phyloP scores from a whole-genome alignment of 2,329 filamentous ascomycete species.

The Hymenoscyphus albidus region DNA sequence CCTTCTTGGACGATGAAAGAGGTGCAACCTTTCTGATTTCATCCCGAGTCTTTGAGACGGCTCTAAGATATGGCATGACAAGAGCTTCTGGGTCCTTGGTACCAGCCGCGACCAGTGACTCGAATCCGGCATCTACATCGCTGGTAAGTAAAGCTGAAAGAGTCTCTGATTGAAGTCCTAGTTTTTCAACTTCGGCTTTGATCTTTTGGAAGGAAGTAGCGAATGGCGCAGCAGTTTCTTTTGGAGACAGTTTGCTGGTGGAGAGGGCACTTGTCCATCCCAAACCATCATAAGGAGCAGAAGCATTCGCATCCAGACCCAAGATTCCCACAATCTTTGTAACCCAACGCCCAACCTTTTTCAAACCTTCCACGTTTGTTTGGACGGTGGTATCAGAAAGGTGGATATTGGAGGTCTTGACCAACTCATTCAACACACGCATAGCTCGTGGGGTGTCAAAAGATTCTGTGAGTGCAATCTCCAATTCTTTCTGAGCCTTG shows the following conservation, averaged over 20 bases:
- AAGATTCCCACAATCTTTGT: conserved; percentile 82
- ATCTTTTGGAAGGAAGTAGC: conserved; percentile 44
- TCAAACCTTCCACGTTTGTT: conserved; percentile 45
- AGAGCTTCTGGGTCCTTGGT: conserved; percentile 50
- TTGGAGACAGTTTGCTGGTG: conserved; percentile 39
- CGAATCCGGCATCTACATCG: conserved; percentile 46
- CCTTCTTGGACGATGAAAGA: conserved; percentile 56
- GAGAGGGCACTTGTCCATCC: conserved; percentile 48
- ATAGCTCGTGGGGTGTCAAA: conserved; percentile 83
- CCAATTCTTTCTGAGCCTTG: conserved; percentile 52
- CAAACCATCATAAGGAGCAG: conserved; percentile 51
- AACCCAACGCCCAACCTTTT: conserved; percentile 68
- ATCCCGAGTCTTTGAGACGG: conserved; percentile 55
- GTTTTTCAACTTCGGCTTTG: conserved; percentile 42
- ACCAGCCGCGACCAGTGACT: conserved; percentile 43
- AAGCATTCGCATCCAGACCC: conserved; percentile 67
- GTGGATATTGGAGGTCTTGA: conserved; percentile 70
- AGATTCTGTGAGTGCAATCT: conserved; percentile 69
- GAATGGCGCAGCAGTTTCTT: conserved; percentile 46
- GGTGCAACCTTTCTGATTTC: conserved; percentile 56
- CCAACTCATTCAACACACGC: conserved; percentile 71
- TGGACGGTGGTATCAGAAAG: conserved; percentile 46
- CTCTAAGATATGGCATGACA: conserved; percentile 52
- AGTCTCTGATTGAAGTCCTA: conserved; percentile 47
- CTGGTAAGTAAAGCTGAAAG: conserved; percentile 43